Evolutionary conservation across 495 filamentous ascomycete species (phyloP).

Genomic region (Geopyxis carbonaria): DNA sequence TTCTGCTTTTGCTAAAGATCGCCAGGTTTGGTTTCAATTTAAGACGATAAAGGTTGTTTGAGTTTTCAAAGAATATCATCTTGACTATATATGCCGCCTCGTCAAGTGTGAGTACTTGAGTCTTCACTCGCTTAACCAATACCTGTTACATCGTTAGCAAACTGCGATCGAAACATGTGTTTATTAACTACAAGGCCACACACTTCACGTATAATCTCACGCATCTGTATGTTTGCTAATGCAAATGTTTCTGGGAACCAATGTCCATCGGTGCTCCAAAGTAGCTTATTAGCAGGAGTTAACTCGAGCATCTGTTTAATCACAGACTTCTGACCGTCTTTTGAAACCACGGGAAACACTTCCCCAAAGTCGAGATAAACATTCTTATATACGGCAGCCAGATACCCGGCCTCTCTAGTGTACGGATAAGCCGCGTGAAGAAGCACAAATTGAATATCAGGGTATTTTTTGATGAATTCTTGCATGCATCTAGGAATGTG

Average conservation of each 20-base stretch:
- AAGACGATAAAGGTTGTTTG: conserved; percentile 48
- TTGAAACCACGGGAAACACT: conserved; percentile 68
- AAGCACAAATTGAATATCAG: conserved; percentile 56
- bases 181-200: conserved; percentile 11
- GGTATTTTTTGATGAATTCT: conserved; percentile 49
- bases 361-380: conserved; percentile 76
- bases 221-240: conserved; percentile 59
- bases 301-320: conserved; percentile 60
- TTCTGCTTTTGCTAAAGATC: too few relatives aligned
- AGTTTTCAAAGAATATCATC: conserved; percentile 51
- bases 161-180: background rate
- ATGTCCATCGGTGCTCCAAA: conserved; percentile 78
- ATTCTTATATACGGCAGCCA: conserved; percentile 64
- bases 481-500: conserved; percentile 39
- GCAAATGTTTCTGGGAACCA: conserved; percentile 72
- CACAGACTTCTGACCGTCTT: conserved; percentile 59
- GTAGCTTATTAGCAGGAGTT: conserved; percentile 54
- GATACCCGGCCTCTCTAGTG: conserved; percentile 64
- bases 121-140: conserved; percentile 40
- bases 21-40: too few relatives aligned
- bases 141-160: conserved; percentile 27
- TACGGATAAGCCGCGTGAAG: conserved; percentile 77
- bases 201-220: conserved; percentile 41
- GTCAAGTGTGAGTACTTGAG: conserved; percentile 33
- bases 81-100: conserved; percentile 39